These are phyloP conservation scores for Fusarium agapanthi DNA, from an alignment of 2,329 filamentous ascomycete genomes.

Conservation along the genomic window DNA sequence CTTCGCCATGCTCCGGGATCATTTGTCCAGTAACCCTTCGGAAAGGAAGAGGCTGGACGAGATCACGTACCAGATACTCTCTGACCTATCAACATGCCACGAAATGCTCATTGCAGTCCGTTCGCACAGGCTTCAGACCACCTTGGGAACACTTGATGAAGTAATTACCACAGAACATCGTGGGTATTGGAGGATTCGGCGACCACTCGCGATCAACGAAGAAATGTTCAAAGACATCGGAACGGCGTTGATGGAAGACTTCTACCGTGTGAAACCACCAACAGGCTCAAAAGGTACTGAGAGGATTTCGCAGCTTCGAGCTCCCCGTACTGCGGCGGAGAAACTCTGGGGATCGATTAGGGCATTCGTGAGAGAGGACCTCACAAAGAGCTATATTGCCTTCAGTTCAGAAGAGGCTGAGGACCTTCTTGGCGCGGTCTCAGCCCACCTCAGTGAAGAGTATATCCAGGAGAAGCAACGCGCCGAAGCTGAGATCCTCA, in stretches of 20 bases:
- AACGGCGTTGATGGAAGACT: not conserved
- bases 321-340: accelerated
- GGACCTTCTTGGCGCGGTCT: accelerated
- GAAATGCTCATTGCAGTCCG: accelerated
- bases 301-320: not conserved
- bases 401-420: not conserved
- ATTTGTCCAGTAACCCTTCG: accelerated
- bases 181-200: not conserved
- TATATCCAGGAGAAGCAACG: not conserved
- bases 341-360: not conserved
- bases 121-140: not conserved
- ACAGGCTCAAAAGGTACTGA: accelerated
- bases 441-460: not conserved
- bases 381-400: accelerated
- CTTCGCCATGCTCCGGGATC: not conserved
- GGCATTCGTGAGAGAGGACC: accelerated
- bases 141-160: not conserved
- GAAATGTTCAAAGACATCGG: no score
- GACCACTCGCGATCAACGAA: no score
- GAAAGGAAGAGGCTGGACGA: not conserved
- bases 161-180: not conserved
- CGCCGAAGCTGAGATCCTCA: accelerated
- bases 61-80: not conserved
- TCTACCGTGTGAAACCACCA: not conserved
- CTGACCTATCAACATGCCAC: not conserved